These are phyloP conservation scores for Xylariaceae sp. DNA, from an alignment of 2,329 filamentous ascomycete species.

Conservation along the genomic window DNA sequence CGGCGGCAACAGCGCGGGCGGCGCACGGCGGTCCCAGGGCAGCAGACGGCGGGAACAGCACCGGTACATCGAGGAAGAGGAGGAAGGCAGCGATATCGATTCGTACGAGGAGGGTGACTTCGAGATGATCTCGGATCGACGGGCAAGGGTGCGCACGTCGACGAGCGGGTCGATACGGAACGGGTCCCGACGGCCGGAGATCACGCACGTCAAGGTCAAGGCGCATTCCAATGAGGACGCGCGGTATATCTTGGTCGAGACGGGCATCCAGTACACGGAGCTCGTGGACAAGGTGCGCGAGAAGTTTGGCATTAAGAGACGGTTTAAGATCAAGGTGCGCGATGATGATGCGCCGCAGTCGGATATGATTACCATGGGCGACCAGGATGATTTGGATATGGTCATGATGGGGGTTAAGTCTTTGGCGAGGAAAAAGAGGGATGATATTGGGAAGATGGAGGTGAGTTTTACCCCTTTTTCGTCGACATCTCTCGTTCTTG, in stretches of 20 bases:
- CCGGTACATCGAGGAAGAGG: constrained; percentile 74
- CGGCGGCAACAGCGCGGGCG: constrained; percentile 37
- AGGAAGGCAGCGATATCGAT: constrained; percentile 67
- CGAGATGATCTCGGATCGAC: constrained; percentile 63
- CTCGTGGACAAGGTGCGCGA: constrained; percentile 74
- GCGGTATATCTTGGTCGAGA: constrained; percentile 81
- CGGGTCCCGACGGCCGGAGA: constrained; percentile 57
- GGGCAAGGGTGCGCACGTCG: constrained; percentile 40
- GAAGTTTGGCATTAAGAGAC: constrained; percentile 73
- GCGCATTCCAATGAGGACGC: constrained; percentile 80
- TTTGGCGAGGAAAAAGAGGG: constrained; percentile 64
- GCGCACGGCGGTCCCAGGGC: constrained; percentile 36
- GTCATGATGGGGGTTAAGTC: constrained; percentile 65
- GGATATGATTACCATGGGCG: constrained; percentile 95
- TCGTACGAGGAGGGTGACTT: constrained; percentile 73
- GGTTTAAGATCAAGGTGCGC: constrained; percentile 83
- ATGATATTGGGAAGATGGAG: constrained; percentile 91
- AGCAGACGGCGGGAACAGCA: constrained; percentile 45
- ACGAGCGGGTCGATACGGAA: constrained; percentile 45
- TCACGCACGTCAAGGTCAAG: constrained; percentile 82
- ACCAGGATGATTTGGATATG: constrained; percentile 94
- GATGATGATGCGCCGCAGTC: constrained; percentile 68
- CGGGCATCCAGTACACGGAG: constrained; percentile 67
- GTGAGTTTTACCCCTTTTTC: constrained; percentile 49
- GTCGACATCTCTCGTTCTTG: not conserved